phyloP scores from a whole-genome alignment of 495 filamentous ascomycete genomes.

The Xylaria nigripes region DNA sequence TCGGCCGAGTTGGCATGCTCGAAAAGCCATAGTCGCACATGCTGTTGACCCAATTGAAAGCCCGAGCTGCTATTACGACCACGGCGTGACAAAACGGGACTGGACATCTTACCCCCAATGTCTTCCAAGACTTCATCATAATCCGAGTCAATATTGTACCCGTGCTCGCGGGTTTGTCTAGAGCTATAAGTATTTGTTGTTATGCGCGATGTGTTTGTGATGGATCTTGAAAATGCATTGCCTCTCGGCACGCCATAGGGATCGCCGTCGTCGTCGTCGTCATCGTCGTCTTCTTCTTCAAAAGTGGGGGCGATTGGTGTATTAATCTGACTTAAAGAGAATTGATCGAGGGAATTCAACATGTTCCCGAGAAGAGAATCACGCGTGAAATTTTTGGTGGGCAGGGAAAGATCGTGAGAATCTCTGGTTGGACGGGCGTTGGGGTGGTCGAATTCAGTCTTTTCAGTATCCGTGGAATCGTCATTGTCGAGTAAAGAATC shows the following conservation, averaged over 20 bases:
- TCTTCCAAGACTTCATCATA: constrained; percentile 58
- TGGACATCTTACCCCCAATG: constrained; percentile 49
- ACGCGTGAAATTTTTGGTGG: constrained; percentile 63
- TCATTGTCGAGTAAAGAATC: constrained; percentile 23
- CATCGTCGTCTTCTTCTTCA: constrained; percentile 32
- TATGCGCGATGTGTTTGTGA: constrained; percentile 16
- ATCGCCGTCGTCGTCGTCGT: constrained; percentile 29
- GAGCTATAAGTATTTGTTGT: constrained; percentile 16
- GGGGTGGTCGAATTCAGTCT: constrained; percentile 28
- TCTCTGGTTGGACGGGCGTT: constrained; percentile 43
- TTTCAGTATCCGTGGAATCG: constrained; percentile 17
- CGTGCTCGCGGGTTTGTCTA: constrained; percentile 52
- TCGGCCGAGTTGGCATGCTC: constrained; percentile 20
- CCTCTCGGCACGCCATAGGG: constrained; percentile 23
- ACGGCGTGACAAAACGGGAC: constrained; percentile 50
- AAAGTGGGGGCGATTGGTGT: constrained; percentile 23
- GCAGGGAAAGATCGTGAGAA: constrained; percentile 81
- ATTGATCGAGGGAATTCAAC: constrained; percentile 79
- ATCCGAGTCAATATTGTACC: constrained; percentile 67
- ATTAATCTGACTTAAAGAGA: constrained; percentile 48
- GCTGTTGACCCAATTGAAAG: constrained; percentile 58
- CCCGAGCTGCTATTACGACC: constrained; percentile 78
- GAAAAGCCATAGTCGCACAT: constrained; percentile 40
- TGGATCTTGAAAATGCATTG: constrained; percentile 19
- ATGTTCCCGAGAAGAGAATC: constrained; percentile 90